A percentile compares a stretch with the other conserved stretches of the same genome.
Conservation (phyloP, 768 basidiomycete species). For the Termitomyces sp. region DNA sequence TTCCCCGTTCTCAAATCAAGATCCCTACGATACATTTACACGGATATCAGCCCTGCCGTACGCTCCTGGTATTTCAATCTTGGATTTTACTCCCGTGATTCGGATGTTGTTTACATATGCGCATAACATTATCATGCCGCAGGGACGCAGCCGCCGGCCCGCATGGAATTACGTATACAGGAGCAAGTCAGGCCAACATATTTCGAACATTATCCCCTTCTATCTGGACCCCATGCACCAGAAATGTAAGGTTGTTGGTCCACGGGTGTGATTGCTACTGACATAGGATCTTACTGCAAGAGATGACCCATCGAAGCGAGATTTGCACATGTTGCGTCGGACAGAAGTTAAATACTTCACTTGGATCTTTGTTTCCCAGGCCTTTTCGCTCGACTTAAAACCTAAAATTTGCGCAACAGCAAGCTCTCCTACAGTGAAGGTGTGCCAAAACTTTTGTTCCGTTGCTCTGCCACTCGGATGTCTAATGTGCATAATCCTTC, state of each 20-base stretch:
- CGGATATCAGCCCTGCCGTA: background rate
- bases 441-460: background rate
- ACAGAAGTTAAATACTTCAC: background rate
- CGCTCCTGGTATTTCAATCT: background rate
- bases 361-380: background rate
- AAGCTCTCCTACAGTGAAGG: background rate
- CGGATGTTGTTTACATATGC: background rate
- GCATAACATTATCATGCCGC: background rate
- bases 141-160: conserved; percentile 1
- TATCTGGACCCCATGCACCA: background rate
- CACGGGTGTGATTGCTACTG: background rate
- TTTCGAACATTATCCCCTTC: background rate
- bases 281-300: background rate
- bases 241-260: background rate
- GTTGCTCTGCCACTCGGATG: background rate
- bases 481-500: background rate
- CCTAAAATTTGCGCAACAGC: background rate
- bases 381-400: background rate
- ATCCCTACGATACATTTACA: background rate
- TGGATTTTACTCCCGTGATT: background rate
- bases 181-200: background rate
- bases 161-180: background rate
- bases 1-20: background rate
- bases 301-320: background rate
- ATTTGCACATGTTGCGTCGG: background rate